Percentiles rank a stretch among this genome's conserved stretches.
Evolutionary conservation across 2,329 filamentous ascomycete species (phyloP).

Genomic region (Acephala macrosclerotiorum): DNA sequence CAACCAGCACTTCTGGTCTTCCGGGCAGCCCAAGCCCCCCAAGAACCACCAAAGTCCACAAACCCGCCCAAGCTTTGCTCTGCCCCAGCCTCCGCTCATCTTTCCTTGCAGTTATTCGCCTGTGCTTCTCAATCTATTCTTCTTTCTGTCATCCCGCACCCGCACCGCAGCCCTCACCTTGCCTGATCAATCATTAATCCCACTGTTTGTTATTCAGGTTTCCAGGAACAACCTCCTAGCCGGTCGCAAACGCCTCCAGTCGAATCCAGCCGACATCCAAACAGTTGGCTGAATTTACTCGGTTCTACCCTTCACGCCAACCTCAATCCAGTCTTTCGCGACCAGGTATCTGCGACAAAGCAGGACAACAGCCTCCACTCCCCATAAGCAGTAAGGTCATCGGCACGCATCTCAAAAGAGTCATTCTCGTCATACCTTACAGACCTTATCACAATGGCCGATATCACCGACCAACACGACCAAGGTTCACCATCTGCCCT

Average conservation of each 20-base stretch:
- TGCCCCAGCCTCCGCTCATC: slow-evolving; percentile 33
- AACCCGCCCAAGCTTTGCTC: slow-evolving; percentile 15
- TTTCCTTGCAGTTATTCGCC: slow-evolving; percentile 32
- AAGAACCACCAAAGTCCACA: slow-evolving; percentile 10
- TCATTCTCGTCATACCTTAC: slow-evolving; percentile 46
- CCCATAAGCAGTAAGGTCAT: slow-evolving; percentile 47
- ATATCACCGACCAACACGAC: slow-evolving; percentile 81
- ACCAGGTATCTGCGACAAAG: slow-evolving; percentile 45
- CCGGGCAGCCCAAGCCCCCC: slow-evolving; percentile 1
- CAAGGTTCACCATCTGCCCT: slow-evolving; percentile 77
- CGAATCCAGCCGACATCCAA: slow-evolving; percentile 20
- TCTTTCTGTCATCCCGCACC: slow-evolving; percentile 43
- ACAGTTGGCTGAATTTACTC: slow-evolving; percentile 31
- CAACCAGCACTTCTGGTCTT: slow-evolving; percentile 2
- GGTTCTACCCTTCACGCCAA: slow-evolving; percentile 42
- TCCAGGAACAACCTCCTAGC: slow-evolving; percentile 31
- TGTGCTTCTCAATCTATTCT: slow-evolving; percentile 42
- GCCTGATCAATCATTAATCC: slow-evolving; percentile 45
- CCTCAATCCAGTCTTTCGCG: slow-evolving; percentile 44
- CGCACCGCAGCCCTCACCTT: slow-evolving; percentile 40
- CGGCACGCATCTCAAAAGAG: slow-evolving; percentile 46
- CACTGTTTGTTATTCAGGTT: slow-evolving; percentile 39
- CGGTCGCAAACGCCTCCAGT: slow-evolving; percentile 29
- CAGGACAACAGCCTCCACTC: slow-evolving; percentile 42
- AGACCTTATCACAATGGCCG: slow-evolving; percentile 65